These are phyloP conservation scores for Ustilago sp. DNA, from an alignment of 1,284 basidiomycete species.

Conservation along the genomic window DNA sequence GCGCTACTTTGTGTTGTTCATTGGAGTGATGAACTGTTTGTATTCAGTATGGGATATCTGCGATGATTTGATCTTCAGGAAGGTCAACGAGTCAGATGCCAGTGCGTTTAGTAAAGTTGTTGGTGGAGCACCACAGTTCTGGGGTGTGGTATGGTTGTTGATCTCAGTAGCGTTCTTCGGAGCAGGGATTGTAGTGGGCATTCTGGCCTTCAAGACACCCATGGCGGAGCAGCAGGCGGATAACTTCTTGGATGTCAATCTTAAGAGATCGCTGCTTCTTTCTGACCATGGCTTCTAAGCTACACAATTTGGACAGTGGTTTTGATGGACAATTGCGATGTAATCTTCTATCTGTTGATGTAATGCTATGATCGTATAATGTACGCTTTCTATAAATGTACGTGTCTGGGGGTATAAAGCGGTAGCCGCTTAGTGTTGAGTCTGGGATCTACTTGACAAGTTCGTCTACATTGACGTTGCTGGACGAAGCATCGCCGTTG, in stretches of 20 bases:
- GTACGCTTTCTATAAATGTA: not conserved
- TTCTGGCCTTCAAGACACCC: slow-evolving; percentile 64
- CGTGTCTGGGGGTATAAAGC: not conserved
- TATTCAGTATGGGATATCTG: slow-evolving; percentile 64
- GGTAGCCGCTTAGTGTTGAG: not conserved
- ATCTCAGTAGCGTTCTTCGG: slow-evolving; percentile 84
- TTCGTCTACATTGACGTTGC: slow-evolving; percentile 50
- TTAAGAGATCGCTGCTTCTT: slow-evolving; percentile 13
- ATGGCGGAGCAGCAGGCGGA: slow-evolving; percentile 53
- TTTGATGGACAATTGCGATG: slow-evolving; percentile 1
- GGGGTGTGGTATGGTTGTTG: slow-evolving; percentile 84
- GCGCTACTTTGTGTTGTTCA: slow-evolving; percentile 81
- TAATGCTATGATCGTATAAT: slow-evolving; percentile 15
- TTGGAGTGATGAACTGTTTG: slow-evolving; percentile 73
- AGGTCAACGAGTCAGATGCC: slow-evolving; percentile 89
- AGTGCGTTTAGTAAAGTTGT: slow-evolving; percentile 87
- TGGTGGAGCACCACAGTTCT: slow-evolving; percentile 74
- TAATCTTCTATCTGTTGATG: not conserved
- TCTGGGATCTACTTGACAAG: slow-evolving; percentile 31
- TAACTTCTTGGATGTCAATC: slow-evolving; percentile 58
- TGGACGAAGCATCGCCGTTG: not conserved
- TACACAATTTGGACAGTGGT: not conserved
- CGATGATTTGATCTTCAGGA: slow-evolving; percentile 82
- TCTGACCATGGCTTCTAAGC: not conserved
- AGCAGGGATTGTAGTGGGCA: slow-evolving; percentile 76